Evolutionary conservation across 768 basidiomycete species (phyloP).

Genomic region (Trametopsis cervina): DNA sequence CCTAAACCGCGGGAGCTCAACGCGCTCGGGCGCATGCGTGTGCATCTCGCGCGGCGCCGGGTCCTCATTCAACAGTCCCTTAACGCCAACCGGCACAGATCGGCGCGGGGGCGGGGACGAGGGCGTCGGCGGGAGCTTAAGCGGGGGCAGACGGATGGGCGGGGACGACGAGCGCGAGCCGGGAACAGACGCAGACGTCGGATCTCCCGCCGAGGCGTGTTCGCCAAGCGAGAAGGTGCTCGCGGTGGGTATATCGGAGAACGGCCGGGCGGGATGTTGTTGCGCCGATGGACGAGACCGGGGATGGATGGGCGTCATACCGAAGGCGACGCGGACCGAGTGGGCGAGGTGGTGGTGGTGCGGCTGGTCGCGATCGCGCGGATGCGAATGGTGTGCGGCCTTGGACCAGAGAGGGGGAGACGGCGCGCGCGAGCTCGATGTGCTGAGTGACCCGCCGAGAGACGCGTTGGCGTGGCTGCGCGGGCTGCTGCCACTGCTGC

Average conservation of each 20-base stretch:
- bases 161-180: constrained; percentile 60
- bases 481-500: constrained; percentile 59
- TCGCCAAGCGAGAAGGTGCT: constrained; percentile 18
- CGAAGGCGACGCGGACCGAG: constrained; percentile 82
- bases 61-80: constrained; percentile 9
- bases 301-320: constrained; percentile 78
- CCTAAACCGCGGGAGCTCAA: constrained; percentile 25
- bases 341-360: constrained; percentile 69
- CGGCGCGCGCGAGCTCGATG: constrained; percentile 52
- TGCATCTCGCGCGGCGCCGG: not conserved
- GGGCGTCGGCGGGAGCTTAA: constrained; percentile 39
- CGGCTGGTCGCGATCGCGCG: constrained; percentile 16
- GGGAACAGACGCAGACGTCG: constrained; percentile 30
- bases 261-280: constrained; percentile 12
- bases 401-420: constrained; percentile 42
- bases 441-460: constrained; percentile 32
- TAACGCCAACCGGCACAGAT: constrained; percentile 5
- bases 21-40: constrained; percentile 7
- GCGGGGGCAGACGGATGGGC: constrained; percentile 65
- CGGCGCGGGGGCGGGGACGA: constrained; percentile 10
- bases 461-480: constrained; percentile 40
- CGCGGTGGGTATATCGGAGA: constrained; percentile 18
- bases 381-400: constrained; percentile 9
- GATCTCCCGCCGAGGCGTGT: constrained; percentile 13
- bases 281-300: constrained; percentile 26